A percentile compares a stretch with the other conserved stretches of the same genome.
Conservation (phyloP, 257 asterid species). For the Nicotiana obtusifolia region DNA sequence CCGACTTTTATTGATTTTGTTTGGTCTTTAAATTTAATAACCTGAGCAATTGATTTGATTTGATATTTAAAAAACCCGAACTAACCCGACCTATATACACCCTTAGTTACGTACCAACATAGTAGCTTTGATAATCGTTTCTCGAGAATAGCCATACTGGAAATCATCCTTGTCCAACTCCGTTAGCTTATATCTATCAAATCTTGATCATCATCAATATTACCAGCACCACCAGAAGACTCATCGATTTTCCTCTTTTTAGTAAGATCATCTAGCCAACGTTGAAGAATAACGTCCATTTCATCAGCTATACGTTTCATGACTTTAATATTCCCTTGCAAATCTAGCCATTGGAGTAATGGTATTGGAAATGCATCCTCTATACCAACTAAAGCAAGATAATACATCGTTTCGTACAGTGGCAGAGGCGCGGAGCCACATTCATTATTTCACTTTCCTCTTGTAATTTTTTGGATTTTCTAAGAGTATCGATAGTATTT, state of each 20-base stretch:
- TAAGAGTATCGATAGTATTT: too few relatives aligned
- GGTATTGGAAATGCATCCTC: slow-evolving; percentile 14
- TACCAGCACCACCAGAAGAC: neutral
- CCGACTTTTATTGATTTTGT: too few relatives aligned
- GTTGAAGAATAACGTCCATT: slow-evolving; percentile 22
- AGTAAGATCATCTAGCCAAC: slow-evolving; percentile 30
- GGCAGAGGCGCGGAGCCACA: too few relatives aligned
- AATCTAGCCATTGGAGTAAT: slow-evolving; percentile 23
- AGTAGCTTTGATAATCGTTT: slow-evolving; percentile 5
- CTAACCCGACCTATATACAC: too few relatives aligned
- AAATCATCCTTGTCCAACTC: neutral
- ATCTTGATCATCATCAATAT: slow-evolving; percentile 9
- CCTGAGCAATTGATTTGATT: too few relatives aligned
- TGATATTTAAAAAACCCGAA: too few relatives aligned
- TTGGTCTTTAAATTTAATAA: too few relatives aligned
- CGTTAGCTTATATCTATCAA: slow-evolving; percentile 27
- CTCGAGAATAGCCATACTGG: neutral
- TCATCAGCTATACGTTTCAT: slow-evolving; percentile 25
- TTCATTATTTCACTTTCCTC: too few relatives aligned
- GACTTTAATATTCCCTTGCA: slow-evolving; percentile 21
- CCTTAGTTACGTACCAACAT: too few relatives aligned
- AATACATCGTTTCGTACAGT: neutral
- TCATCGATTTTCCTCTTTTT: neutral
- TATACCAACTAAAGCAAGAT: slow-evolving; percentile 16
- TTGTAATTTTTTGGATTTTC: too few relatives aligned